A percentile compares a stretch with the other conserved stretches of the same genome.
Evolutionary conservation across 495 filamentous ascomycete species (phyloP).

Genomic region (Hypoxylon trugodes): DNA sequence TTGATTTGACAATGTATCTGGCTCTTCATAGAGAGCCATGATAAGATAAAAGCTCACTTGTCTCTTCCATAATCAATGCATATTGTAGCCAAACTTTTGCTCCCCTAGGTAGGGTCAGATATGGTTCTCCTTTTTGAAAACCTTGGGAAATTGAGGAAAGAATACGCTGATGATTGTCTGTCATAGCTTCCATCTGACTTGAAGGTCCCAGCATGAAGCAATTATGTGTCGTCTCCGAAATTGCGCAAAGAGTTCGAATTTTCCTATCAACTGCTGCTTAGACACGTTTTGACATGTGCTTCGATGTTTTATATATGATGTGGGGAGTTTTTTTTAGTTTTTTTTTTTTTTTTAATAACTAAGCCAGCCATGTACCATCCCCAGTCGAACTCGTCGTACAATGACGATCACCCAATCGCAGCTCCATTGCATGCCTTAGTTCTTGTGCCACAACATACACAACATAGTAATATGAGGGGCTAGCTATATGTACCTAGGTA

Average conservation of each 20-base stretch:
- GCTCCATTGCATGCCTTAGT: too few species aligned
- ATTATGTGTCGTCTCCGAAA: constrained; percentile 1
- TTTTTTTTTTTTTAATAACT: too few species aligned
- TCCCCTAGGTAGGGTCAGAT: neutral
- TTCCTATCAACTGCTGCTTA: neutral
- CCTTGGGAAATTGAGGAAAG: neutral
- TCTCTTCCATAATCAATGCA: neutral
- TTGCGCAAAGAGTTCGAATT: constrained; percentile 8
- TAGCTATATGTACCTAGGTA: too few species aligned
- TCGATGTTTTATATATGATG: neutral
- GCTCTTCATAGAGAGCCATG: neutral
- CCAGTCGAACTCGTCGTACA: neutral
- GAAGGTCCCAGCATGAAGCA: neutral
- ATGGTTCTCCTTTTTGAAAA: neutral
- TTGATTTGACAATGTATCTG: too few species aligned
- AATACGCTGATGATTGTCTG: neutral
- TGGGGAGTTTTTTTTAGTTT: too few species aligned
- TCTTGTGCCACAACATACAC: too few species aligned
- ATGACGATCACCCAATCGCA: too few species aligned
- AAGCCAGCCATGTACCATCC: neutral
- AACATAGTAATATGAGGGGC: too few species aligned
- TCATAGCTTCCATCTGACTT: neutral
- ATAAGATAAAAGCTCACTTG: neutral
- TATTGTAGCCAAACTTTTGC: neutral
- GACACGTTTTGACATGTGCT: neutral